Evolutionary conservation across 1,284 basidiomycete genomes (phyloP), one percentile per base, ranked within the genome.

Genomic region (Xanthoconium separans): DNA sequence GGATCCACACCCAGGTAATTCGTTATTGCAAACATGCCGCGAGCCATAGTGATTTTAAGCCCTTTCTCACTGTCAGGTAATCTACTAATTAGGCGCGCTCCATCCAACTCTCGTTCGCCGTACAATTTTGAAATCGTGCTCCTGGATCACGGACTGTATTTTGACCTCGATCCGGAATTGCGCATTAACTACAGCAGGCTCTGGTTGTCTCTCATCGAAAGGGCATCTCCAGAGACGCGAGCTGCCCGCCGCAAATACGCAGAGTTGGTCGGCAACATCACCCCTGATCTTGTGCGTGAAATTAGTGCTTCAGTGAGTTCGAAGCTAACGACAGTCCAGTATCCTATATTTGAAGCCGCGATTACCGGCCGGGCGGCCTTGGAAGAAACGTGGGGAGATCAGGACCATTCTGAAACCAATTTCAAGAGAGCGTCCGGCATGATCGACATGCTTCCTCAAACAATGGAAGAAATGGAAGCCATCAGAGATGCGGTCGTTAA

Each of bases 91-190:
- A 85, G 95, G 53, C 85, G 89, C 1, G 81, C 87, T 9, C 79
- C 83, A 2, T 59, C 67, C 11, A 61, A 58, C 3, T 91, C 92
- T 1, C 78, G 78, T 52, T 94, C 91, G 6, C 91, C 92, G 0
- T 91, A 91, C 74, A 96, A 96, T 70, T 98, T 98, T 65, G 95
- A 98, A 68, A 89, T 97, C 47, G 93, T 93, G 20, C 78, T 97
- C 1, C 75, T 98, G 51, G 95, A 98, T 65, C 95, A 97, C 60
- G 95, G 91, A 3, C 75, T 93, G 18, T 98, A 97, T 71, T 97
- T 98, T 63, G 94, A 96, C 68, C 76, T 98, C 3, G 86, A 92
- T 50, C 75, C 83, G 27, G 78, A 84, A 27, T 75, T 97, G 3
- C 84, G 95, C 27, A 79, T 91, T 48, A 89, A 91, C 66, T 91